phyloP scores from a whole-genome alignment of 2,329 filamentous ascomycete species.

The Teratosphaeria gauchensis region DNA sequence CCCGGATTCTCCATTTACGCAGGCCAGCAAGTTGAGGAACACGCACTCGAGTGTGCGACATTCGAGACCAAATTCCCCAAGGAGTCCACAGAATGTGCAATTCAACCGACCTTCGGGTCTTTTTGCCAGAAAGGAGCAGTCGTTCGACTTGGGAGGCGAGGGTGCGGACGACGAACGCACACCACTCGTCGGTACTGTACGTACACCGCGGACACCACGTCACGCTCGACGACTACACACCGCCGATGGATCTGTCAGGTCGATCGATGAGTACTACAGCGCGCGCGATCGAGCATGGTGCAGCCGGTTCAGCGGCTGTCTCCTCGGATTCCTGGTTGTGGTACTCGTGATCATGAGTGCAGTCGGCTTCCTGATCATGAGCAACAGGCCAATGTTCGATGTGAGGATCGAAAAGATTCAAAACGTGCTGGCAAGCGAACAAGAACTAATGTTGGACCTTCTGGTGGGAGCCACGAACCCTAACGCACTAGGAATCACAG shows the following conservation, averaged over 20 bases:
- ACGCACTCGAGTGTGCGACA: conserved; percentile 33
- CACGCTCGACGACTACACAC: conserved; percentile 45
- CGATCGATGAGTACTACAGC: conserved; percentile 32
- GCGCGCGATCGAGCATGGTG: conserved; percentile 6
- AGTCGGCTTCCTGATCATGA: conserved; percentile 81
- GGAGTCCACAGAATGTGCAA: conserved; percentile 39
- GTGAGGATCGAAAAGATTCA: conserved; percentile 72
- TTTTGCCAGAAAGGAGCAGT: conserved; percentile 45
- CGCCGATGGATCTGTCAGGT: conserved; percentile 44
- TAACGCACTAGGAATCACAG: conserved; percentile 79
- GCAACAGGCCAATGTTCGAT: conserved; percentile 74
- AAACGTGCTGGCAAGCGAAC: conserved; percentile 85
- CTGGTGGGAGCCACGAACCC: conserved; percentile 83
- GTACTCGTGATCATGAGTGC: conserved; percentile 74
- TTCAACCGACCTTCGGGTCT: conserved; percentile 29
- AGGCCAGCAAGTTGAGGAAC: conserved; percentile 55
- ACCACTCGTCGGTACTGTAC: conserved; percentile 60
- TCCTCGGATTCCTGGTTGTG: conserved; percentile 73
- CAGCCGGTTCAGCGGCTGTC: conserved; percentile 72
- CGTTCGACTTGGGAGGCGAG: conserved; percentile 66
- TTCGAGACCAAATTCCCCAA: conserved; percentile 59
- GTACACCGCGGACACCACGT: conserved; percentile 45
- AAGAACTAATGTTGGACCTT: conserved; percentile 90
- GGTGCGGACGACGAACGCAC: conserved; percentile 82
- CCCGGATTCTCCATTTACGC: conserved; percentile 68